A percentile compares a stretch with the other conserved stretches of the same genome.
phyloP scores from a whole-genome alignment of 306 rosid genomes.

The Medicago arabica region DNA sequence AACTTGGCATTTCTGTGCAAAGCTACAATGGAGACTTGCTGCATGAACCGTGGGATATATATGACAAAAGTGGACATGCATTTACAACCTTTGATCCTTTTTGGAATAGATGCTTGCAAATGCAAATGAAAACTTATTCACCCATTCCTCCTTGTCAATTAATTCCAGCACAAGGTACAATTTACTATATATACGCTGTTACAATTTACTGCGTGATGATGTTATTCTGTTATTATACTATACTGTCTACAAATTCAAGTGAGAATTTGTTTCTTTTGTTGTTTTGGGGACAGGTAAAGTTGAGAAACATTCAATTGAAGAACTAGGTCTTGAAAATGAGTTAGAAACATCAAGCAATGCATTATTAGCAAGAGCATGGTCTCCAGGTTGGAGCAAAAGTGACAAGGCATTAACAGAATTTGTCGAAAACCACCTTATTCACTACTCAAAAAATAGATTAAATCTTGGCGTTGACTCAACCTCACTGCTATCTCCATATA shows the following conservation, averaged over 20 bases:
- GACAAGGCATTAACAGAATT: constrained; percentile 75
- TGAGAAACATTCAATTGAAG: constrained; percentile 56
- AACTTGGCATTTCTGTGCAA: constrained; percentile 77
- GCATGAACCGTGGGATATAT: constrained; percentile 88
- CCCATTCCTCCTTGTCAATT: constrained; percentile 76
- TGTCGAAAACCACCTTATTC: constrained; percentile 63
- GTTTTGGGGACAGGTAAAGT: constrained; percentile 50
- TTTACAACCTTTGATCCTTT: constrained; percentile 76
- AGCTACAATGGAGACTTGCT: constrained; percentile 91
- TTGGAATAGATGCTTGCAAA: constrained; percentile 77
- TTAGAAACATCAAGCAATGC: constrained; percentile 89
- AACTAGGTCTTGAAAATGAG: constrained; percentile 85
- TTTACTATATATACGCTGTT: background rate
- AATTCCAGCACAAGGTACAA: constrained; percentile 68
- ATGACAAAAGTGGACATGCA: constrained; percentile 69
- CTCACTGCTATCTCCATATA: constrained; percentile 90
- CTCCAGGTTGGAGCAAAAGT: constrained; percentile 91
- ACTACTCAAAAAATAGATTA: constrained; percentile 66
- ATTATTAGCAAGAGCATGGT: constrained; percentile 86
- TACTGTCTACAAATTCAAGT: background rate
- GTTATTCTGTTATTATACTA: background rate
- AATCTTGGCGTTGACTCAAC: constrained; percentile 75
- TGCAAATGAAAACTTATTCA: constrained; percentile 60
- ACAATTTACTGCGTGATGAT: background rate
- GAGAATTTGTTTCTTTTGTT: background rate